phyloP scores from a whole-genome alignment of 495 filamentous ascomycete genomes.

The Usnea hakonensis region DNA sequence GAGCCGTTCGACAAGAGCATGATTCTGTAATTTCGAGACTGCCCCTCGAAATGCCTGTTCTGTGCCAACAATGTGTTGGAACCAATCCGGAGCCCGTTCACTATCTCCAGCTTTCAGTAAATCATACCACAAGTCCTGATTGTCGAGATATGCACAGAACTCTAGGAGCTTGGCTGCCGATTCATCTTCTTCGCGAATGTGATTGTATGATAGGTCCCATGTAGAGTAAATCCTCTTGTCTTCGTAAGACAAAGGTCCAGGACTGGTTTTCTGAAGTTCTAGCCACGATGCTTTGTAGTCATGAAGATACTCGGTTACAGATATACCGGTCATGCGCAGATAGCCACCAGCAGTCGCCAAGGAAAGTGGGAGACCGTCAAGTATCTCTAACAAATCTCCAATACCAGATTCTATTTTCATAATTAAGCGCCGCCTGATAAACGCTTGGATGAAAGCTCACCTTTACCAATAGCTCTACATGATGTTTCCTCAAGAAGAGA shows the following conservation, averaged over 20 bases:
- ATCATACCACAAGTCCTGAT: conserved; percentile 27
- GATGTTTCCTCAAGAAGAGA: background rate
- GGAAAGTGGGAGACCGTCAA: conserved; percentile 28
- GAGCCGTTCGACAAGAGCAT: background rate
- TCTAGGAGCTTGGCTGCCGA: conserved; percentile 28
- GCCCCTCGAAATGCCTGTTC: background rate
- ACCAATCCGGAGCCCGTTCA: conserved; percentile 5
- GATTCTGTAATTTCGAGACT: background rate
- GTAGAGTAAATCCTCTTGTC: conserved; percentile 26
- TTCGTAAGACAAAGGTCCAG: background rate
- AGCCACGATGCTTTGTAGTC: conserved; percentile 7
- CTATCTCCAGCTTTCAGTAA: conserved; percentile 18
- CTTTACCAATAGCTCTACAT: background rate
- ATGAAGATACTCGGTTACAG: conserved; percentile 11
- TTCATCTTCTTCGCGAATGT: conserved; percentile 23
- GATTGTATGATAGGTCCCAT: conserved; percentile 30
- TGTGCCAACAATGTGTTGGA: background rate
- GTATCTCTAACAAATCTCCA: conserved; percentile 4
- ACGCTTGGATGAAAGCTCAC: conserved; percentile 6
- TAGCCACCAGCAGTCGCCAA: conserved; percentile 26
- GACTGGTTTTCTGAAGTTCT: conserved; percentile 5
- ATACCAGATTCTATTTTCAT: conserved; percentile 5
- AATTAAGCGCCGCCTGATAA: conserved; percentile 16
- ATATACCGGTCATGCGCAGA: conserved; percentile 9
- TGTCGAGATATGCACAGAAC: conserved; percentile 31